Conservation (phyloP, 805 yeast genomes). For the Starmerella roubikii region DNA sequence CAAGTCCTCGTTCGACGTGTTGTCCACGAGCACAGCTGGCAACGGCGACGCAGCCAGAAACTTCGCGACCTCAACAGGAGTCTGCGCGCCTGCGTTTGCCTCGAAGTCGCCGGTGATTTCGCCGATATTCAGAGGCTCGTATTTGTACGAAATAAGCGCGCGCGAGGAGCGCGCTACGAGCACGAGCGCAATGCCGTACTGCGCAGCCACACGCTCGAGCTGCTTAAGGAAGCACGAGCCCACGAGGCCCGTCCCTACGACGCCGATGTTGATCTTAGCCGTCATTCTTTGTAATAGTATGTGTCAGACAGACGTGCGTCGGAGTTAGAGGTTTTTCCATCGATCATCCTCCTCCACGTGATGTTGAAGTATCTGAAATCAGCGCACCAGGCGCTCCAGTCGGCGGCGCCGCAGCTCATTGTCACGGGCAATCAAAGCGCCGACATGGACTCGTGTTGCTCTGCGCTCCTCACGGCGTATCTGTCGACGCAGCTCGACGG, state of each 20-base stretch:
- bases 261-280: slow-evolving; percentile 40
- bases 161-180: slow-evolving; percentile 63
- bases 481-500: slow-evolving; percentile 23
- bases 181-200: slow-evolving; percentile 59
- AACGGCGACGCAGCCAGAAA: slow-evolving; percentile 50
- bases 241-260: slow-evolving; percentile 86
- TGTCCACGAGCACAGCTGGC: slow-evolving; percentile 82
- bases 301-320: too few relatives aligned
- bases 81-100: slow-evolving; percentile 37
- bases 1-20: slow-evolving; percentile 72
- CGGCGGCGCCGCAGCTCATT: slow-evolving; percentile 22
- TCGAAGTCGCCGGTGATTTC: slow-evolving; percentile 48
- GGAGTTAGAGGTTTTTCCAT: too few relatives aligned
- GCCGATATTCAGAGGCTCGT: slow-evolving; percentile 52
- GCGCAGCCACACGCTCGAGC: slow-evolving; percentile 36
- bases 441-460: slow-evolving; percentile 75
- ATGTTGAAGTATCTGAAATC: slow-evolving; percentile 12
- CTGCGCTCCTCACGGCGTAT: slow-evolving; percentile 62
- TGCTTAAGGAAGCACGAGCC: slow-evolving; percentile 86
- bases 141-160: slow-evolving; percentile 56
- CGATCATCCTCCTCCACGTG: not conserved
- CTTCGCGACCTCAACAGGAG: slow-evolving; percentile 44
- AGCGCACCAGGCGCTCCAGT: not conserved
- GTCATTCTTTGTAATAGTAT: not conserved
- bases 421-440: slow-evolving; percentile 81